Evolutionary conservation across 768 basidiomycete species (phyloP), one percentile per base, ranked within the genome.

Genomic region (Russula vinacea): DNA sequence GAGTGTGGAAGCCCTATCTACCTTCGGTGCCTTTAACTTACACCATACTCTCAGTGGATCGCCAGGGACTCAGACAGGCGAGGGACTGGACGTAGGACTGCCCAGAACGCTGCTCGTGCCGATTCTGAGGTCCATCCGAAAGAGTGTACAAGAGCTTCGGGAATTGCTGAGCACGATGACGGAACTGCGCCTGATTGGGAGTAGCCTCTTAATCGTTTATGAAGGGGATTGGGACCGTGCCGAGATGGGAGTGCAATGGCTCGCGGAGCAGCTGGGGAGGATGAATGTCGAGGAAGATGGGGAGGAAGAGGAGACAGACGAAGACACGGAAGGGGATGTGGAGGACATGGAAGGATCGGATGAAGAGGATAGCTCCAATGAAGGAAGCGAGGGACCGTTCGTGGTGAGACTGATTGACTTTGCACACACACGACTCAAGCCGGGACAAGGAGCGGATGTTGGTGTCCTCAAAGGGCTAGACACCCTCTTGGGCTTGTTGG

Each of bases 351-450:
- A 47, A 8, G 65, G 45, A n/a, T n/a, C n/a, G 8, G 61, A 49
- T 44, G 69, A 56, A 1, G 62, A 47, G 13, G 65, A 51, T 9
- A 33, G 53, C 37, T 51, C 35, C 0, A 62, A 40, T 32, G 53
- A 35, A 26, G 62, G 19, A n/a, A 9, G 16, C 2, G 22, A 42
- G 5, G 49, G 52, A 24, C 61, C 62, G 5, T 66, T 49, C 54
- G 78, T 80, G 16, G 79, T 97, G 64, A 88, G 87, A 68, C 76
- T 97, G 67, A 98, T 98, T 68, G 96, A 99, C 77, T 98, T 99
- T 73, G 95, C 94, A 8, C 96, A 98, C 74, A 89, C 94, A 2
- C 77, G 81, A 26, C 66, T 89, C 14, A 79, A 75, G 8, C 82
- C 84, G 0, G 92, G 89, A 0, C 70, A 84, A 69, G 95, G 94